Base-by-base conservation (phyloP, 2,329 filamentous ascomycete species). In the Hirsutella thompsonii region DNA sequence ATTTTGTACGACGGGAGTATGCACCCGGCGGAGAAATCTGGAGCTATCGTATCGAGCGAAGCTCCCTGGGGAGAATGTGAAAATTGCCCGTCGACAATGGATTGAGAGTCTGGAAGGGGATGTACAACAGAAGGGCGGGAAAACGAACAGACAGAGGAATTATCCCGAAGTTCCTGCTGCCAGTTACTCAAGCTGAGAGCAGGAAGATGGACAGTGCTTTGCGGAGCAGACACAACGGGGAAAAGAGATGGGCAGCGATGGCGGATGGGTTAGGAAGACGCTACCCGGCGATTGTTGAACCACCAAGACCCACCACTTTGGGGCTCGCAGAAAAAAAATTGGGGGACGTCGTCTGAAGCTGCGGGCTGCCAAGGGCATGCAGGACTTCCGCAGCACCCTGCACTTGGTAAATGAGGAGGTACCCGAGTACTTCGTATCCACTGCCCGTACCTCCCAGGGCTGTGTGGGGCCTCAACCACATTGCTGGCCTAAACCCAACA, bases 221-320 rank as follows among this genome's bases (percentile, higher is more conserved):
- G 30, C 30, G 14, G 30, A 33, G 32, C 14, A 16, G n/a, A 34
- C 32, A 26, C 23, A 11, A 26, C 32, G 32, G 32, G 32, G 16
- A 16, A 18, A 34, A 34, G 9, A 34, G 32, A 34, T 34, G 11
- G 14, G 16, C 14, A 34, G 14, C 14, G 32, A 16, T 13, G 32
- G 8, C 8, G 16, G 3, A 29, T 13, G 48, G 49, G 51, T 48
- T 37, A 37, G 41, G 41, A 39, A 45, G 35, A 43, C 41, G 47
- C 42, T 53, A 49, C 14, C 16, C 16, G 32, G 16, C 18, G 55
- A 58, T 59, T 59, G 57, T 60, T 60, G 57, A 60, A 60, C 56
- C 40, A 34, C 49, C 40, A 14, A 20, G 55, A 48, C 56, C 57
- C 57, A 60, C 57, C 51, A 53, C 48, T 53, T 53, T 52, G 46